Conservation (phyloP, 768 basidiomycete species). For the Tulasnella sp. region DNA sequence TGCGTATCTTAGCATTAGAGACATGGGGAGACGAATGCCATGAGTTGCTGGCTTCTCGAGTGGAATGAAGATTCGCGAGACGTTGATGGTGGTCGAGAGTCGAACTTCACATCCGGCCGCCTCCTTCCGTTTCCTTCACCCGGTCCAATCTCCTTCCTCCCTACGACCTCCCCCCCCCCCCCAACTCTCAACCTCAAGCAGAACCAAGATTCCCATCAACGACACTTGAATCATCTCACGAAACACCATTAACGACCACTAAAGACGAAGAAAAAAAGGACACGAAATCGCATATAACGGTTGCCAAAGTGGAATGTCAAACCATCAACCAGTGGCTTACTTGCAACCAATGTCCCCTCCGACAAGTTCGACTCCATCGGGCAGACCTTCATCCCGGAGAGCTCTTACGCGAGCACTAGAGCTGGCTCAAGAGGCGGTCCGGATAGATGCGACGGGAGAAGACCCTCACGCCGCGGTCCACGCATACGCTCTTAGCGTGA, state of each 20-base stretch:
- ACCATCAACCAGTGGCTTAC: slow-evolving; percentile 29
- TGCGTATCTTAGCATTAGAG: neutral
- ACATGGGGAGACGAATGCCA: neutral
- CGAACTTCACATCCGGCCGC: slow-evolving; percentile 3
- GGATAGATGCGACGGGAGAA: slow-evolving; percentile 84
- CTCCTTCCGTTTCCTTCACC: slow-evolving; percentile 21
- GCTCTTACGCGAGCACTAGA: slow-evolving; percentile 85
- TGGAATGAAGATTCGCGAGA: neutral
- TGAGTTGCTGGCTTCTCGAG: neutral
- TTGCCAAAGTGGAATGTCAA: neutral
- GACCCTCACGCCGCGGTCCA: slow-evolving; percentile 87
- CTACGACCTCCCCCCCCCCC: neutral
- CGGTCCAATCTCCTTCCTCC: neutral
- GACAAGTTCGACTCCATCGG: slow-evolving; percentile 32
- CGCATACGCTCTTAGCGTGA: slow-evolving; percentile 85
- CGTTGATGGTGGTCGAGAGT: slow-evolving; percentile 13
- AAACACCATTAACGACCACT: neutral
- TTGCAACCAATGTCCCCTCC: slow-evolving; percentile 24
- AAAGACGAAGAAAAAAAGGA: neutral
- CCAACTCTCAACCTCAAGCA: neutral
- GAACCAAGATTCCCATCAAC: neutral
- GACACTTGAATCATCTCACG: neutral
- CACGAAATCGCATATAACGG: neutral
- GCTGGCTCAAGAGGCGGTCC: slow-evolving; percentile 86
- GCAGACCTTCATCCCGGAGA: slow-evolving; percentile 76